Evolutionary conservation across 2,329 filamentous ascomycete genomes (phyloP).

Genomic region (Hymenotorrendiella dingleyae): DNA sequence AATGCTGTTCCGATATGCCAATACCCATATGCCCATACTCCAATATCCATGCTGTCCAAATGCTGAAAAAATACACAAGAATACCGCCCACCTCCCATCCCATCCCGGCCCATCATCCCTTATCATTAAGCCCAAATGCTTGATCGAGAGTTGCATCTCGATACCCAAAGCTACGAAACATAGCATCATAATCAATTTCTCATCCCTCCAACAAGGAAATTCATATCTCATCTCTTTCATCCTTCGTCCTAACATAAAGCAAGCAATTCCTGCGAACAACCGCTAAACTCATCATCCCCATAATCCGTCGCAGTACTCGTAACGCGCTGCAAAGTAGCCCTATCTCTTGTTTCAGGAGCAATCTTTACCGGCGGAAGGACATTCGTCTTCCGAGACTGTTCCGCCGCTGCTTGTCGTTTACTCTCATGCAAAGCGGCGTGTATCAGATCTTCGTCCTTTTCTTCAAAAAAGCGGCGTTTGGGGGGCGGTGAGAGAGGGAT

Average conservation of each 20-base stretch:
- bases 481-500: background rate
- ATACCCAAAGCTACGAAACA: too few species aligned
- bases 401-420: conserved; percentile 5
- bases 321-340: background rate
- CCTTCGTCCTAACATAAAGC: conserved; percentile 13
- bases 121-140: too few species aligned
- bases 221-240: too few species aligned
- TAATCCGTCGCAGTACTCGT: conserved; percentile 24
- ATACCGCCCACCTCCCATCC: too few species aligned
- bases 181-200: too few species aligned
- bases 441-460: conserved; percentile 26
- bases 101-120: too few species aligned
- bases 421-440: conserved; percentile 23
- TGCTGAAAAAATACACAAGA: too few species aligned
- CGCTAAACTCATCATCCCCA: conserved; percentile 26
- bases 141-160: too few species aligned
- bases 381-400: background rate
- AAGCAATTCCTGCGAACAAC: conserved; percentile 21
- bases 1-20: too few species aligned
- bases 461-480: conserved; percentile 23
- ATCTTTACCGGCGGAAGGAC: background rate
- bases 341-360: background rate
- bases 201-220: too few species aligned
- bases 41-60: too few species aligned
- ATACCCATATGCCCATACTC: too few species aligned